Conservation (phyloP, 176 grass and related monocot genomes). For the Panicum miliaceum region DNA sequence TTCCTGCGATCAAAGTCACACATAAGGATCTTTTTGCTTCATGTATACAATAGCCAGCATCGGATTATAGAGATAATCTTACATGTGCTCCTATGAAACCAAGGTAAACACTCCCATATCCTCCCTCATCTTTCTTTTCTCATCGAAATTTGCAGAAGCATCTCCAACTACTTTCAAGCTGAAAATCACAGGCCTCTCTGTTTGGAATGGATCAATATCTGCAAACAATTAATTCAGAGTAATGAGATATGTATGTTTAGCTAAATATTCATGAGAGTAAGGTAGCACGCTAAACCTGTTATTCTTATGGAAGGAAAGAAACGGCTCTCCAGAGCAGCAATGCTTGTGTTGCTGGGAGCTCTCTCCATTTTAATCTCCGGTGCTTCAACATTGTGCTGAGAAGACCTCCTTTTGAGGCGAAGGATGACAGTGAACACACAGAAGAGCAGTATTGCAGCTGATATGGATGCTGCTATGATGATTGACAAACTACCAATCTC, state of each 20-base stretch:
- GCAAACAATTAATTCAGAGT: slow-evolving; percentile 28
- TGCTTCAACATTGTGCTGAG: slow-evolving; percentile 35
- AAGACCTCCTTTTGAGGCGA: slow-evolving; percentile 38
- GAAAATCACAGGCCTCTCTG: slow-evolving; percentile 68
- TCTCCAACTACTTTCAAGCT: slow-evolving; percentile 53
- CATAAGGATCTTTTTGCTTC: slow-evolving; percentile 8
- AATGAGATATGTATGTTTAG: slow-evolving; percentile 31
- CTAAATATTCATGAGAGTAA: slow-evolving; percentile 16
- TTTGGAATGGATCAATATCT: slow-evolving; percentile 58
- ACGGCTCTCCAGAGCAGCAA: slow-evolving; percentile 62
- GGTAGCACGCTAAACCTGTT: slow-evolving; percentile 47
- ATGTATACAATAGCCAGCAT: slow-evolving; percentile 11
- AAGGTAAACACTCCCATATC: slow-evolving; percentile 70
- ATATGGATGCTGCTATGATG: slow-evolving; percentile 54
- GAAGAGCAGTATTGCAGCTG: slow-evolving; percentile 48
- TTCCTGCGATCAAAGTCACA: slow-evolving; percentile 44
- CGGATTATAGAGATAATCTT: slow-evolving; percentile 28
- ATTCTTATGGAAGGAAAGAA: slow-evolving; percentile 57
- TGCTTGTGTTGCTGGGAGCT: slow-evolving; percentile 50
- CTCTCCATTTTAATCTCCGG: slow-evolving; percentile 44
- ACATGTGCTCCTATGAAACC: slow-evolving; percentile 61
- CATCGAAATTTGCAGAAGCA: slow-evolving; percentile 58
- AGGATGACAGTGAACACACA: slow-evolving; percentile 38
- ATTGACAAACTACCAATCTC: slow-evolving; percentile 45
- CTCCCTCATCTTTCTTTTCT: slow-evolving; percentile 76